Base-by-base conservation (phyloP, 2,329 filamentous ascomycete species). In the Neoscytalidium dimidiatum region DNA sequence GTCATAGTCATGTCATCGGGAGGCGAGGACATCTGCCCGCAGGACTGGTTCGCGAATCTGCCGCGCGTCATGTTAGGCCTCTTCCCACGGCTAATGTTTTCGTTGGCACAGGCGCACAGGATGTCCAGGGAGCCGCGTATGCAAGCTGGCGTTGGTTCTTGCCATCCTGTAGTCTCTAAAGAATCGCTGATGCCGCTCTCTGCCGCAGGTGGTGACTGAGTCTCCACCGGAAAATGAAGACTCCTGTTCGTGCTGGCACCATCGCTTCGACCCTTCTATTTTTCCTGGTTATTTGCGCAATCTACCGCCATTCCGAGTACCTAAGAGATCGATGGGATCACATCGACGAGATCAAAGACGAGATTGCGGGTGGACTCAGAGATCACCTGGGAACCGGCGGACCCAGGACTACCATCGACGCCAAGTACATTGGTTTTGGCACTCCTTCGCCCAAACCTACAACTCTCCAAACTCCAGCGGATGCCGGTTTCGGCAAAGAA, bases 381-480 rank as follows among this genome's bases (percentile, higher is more conserved):
- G 41, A n/a, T 6, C 51, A 49, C 11, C 41, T 57, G 31, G 62
- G 61, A 4, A 35, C 5, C 17, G 21, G 49, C 14, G 28, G n/a
- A 5, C 38, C 29, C 28, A 38, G 19, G 29, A 41, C 14, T n/a
- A 43, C 60, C 29, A 23, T 64, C 21, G 52, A 64, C 17, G 28
- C 29, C 5, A 64, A 64, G 29, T 64, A 41, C 29, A 31, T 58
- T n/a, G 62, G 62, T 8, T 64, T 58, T 26, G 62, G 62, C 7
- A 64, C 62, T 4, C 62, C 62, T 11, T 31, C 28, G 3, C 51
- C 52, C 7, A 4, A n/a, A 6, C 14, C 33, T 4, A 60, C 56
- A 13, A 38, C 11, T 3, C 38, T 13, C 14, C 56, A 8, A n/a
- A 23, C 28, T 9, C 38, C 14, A 11, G 3, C 13, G 23, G 8